Percentiles rank a stretch among this genome's conserved stretches.
phyloP scores from a whole-genome alignment of 164 flowering plant genomes.

The Warburgia ugandensis region DNA sequence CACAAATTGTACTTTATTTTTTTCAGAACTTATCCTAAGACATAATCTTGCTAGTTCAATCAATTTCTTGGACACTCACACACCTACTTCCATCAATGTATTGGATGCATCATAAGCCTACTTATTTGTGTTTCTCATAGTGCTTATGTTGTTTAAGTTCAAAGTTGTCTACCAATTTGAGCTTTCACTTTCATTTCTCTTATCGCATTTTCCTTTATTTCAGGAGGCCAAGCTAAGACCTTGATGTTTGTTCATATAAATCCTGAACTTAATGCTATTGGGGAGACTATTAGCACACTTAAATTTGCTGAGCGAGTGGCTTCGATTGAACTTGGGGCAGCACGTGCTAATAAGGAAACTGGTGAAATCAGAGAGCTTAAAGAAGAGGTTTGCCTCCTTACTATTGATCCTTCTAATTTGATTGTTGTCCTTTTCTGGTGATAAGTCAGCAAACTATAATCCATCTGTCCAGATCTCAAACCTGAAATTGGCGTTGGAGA shows the following conservation, averaged over 20 bases:
- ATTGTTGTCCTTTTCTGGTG: not conserved
- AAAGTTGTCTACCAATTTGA: too few relatives aligned
- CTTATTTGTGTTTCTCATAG: too few relatives aligned
- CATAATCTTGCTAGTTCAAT: too few relatives aligned
- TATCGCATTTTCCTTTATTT: conserved; percentile 4
- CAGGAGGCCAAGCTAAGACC: conserved; percentile 95
- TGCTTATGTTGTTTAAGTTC: too few relatives aligned
- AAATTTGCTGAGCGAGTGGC: conserved; percentile 94
- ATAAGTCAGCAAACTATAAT: not conserved
- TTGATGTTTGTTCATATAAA: conserved; percentile 93
- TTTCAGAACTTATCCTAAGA: too few relatives aligned
- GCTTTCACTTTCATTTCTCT: not conserved
- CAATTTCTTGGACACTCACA: too few relatives aligned
- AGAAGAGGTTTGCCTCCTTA: conserved; percentile 52
- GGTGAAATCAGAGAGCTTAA: conserved; percentile 67
- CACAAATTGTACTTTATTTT: too few relatives aligned
- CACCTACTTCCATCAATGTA: too few relatives aligned
- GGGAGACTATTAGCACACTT: conserved; percentile 86
- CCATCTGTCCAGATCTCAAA: conserved; percentile 44
- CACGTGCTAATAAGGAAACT: conserved; percentile 73
- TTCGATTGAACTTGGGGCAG: conserved; percentile 84
- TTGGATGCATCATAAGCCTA: too few relatives aligned
- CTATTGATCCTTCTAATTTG: conserved; percentile 1
- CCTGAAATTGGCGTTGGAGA: conserved; percentile 52
- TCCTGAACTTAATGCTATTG: conserved; percentile 65